Percentiles rank a stretch among this genome's conserved stretches.
phyloP scores from a whole-genome alignment of 2,329 filamentous ascomycete genomes.

The Fonsecaea nubica region DNA sequence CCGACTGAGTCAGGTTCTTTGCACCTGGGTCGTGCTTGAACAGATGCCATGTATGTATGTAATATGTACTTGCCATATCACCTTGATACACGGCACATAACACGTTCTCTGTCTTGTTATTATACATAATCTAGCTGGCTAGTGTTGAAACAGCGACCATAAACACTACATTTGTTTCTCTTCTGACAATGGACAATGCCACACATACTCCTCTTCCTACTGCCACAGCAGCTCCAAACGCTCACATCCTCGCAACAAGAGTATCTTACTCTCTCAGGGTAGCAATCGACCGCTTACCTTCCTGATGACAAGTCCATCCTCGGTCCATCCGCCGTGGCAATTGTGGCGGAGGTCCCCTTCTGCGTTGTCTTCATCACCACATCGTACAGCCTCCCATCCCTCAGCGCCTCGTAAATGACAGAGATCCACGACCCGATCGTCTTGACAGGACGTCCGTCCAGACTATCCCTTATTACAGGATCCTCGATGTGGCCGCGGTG shows the following conservation, averaged over 20 bases:
- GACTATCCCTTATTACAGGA: slow-evolving; percentile 30
- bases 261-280: background rate
- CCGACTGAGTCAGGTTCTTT: too few relatives aligned
- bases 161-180: too few relatives aligned
- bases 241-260: background rate
- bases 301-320: background rate
- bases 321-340: background rate
- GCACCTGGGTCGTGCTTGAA: too few relatives aligned
- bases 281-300: background rate
- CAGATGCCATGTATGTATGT: too few relatives aligned
- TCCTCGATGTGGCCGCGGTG: slow-evolving; percentile 45
- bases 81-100: too few relatives aligned
- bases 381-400: slow-evolving; percentile 26
- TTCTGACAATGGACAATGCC: background rate
- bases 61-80: too few relatives aligned
- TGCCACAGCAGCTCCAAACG: background rate
- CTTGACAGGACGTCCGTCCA: slow-evolving; percentile 27
- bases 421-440: slow-evolving; percentile 42
- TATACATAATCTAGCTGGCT: too few relatives aligned
- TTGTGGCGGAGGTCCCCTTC: background rate
- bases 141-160: background rate
- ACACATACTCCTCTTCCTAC: background rate
- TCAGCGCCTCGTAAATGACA: slow-evolving; percentile 40
- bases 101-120: too few relatives aligned
- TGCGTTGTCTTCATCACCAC: slow-evolving; percentile 6